phyloP scores from a whole-genome alignment of 345 rosid species.

The Laguncularia racemosa region DNA sequence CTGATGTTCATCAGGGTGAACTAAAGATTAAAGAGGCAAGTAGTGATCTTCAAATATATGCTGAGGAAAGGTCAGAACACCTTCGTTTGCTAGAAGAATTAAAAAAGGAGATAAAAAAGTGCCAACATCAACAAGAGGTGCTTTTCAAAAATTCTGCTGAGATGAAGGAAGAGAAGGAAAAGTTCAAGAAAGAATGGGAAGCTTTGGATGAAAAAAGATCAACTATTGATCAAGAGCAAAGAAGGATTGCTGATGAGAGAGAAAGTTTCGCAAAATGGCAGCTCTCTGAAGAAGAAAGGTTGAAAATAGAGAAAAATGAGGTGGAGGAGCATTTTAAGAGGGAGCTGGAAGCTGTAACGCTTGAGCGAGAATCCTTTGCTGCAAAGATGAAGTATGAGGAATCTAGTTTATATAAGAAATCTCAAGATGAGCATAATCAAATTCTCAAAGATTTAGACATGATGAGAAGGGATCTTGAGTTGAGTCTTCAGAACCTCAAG shows the following conservation, averaged over 20 bases:
- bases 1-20: constrained; percentile 54
- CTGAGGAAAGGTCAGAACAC: constrained; percentile 65
- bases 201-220: constrained; percentile 62
- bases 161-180: constrained; percentile 59
- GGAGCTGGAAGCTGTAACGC: constrained; percentile 45
- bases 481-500: constrained; percentile 28
- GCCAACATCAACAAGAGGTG: constrained; percentile 43
- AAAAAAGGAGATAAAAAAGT: constrained; percentile 53
- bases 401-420: constrained; percentile 39
- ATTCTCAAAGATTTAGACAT: constrained; percentile 50
- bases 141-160: constrained; percentile 59
- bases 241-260: constrained; percentile 38
- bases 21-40: constrained; percentile 42
- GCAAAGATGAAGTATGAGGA: constrained; percentile 56
- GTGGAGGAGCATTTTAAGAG: constrained; percentile 31
- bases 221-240: constrained; percentile 33
- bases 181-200: constrained; percentile 77
- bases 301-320: constrained; percentile 51
- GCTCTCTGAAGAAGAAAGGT: constrained; percentile 39
- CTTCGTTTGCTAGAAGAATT: constrained; percentile 50
- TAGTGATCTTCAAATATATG: constrained; percentile 43
- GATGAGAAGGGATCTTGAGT: constrained; percentile 39
- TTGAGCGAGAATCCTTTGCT: constrained; percentile 65
- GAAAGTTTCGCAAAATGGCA: constrained; percentile 32
- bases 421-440: constrained; percentile 40